phyloP scores from a whole-genome alignment of 768 basidiomycete genomes.

The Saitozyma podzolica region DNA sequence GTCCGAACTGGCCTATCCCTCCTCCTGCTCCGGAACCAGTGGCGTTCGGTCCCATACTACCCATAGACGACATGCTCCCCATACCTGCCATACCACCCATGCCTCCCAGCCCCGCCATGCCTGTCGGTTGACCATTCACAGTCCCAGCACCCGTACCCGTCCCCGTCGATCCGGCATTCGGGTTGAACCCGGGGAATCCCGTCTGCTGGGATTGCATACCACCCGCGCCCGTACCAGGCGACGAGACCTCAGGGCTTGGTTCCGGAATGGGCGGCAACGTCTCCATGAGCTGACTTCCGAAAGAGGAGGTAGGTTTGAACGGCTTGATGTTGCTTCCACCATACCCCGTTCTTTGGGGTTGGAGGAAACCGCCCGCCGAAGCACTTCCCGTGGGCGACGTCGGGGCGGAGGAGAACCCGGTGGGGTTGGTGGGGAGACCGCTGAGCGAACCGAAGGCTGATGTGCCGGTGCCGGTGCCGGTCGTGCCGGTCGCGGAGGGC shows the following conservation, averaged over 20 bases:
- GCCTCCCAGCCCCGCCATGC: no score
- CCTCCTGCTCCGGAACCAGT: no score
- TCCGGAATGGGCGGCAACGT: constrained; percentile 71
- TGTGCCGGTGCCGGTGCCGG: constrained; percentile 54
- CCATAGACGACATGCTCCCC: no score
- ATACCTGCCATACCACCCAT: no score
- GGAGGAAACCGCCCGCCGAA: constrained; percentile 39
- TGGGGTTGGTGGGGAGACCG: constrained; percentile 52
- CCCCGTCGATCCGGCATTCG: no score
- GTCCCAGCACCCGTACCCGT: no score
- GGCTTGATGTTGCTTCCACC: constrained; percentile 64
- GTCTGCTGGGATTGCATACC: constrained; percentile 22
- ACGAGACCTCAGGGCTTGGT: constrained; percentile 4
- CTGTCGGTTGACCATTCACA: background rate
- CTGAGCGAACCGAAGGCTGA: constrained; percentile 59
- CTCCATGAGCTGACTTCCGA: constrained; percentile 73
- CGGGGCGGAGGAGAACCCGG: constrained; percentile 51
- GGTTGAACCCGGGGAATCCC: constrained; percentile 28
- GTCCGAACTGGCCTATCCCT: constrained; percentile 8
- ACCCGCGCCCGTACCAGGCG: background rate
- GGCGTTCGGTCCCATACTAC: no score
- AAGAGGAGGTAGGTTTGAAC: constrained; percentile 79
- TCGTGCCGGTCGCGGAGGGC: constrained; percentile 47
- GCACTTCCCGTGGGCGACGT: constrained; percentile 9
- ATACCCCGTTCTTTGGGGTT: constrained; percentile 60